phyloP scores from a whole-genome alignment of 345 rosid species.

The Eucalyptus sp. region DNA sequence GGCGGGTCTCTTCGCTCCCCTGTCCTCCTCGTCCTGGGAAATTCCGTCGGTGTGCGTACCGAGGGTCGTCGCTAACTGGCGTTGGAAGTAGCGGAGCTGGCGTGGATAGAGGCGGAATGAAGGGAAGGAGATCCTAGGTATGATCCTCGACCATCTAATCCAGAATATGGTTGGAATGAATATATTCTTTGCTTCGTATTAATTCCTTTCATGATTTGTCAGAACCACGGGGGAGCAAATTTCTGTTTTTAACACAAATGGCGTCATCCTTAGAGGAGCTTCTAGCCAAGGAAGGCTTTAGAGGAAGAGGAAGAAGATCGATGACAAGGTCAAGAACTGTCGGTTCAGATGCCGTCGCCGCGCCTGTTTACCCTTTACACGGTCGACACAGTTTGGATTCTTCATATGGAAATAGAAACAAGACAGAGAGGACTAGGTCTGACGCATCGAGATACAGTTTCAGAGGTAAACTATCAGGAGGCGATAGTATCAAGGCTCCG shows the following conservation, averaged over 20 bases:
- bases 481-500: background rate
- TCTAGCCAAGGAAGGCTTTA: conserved; percentile 55
- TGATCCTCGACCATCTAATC: background rate
- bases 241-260: conserved; percentile 10
- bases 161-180: background rate
- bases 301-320: conserved; percentile 30
- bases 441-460: conserved; percentile 10
- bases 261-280: conserved; percentile 54
- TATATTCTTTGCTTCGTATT: background rate
- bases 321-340: conserved; percentile 16
- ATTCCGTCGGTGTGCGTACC: background rate
- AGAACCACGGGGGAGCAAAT: background rate
- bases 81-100: background rate
- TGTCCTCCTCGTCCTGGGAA: background rate
- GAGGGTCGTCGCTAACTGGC: background rate
- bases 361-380: background rate
- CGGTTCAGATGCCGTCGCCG: conserved; percentile 6
- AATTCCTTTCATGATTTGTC: background rate
- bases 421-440: conserved; percentile 26
- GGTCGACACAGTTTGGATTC: conserved; percentile 7
- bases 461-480: conserved; percentile 9
- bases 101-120: background rate
- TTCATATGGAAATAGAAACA: conserved; percentile 7
- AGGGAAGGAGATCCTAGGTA: background rate
- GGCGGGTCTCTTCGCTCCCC: background rate